Base-by-base conservation (phyloP, 2,329 filamentous ascomycete species). In the Alternaria hordeiaustralica region DNA sequence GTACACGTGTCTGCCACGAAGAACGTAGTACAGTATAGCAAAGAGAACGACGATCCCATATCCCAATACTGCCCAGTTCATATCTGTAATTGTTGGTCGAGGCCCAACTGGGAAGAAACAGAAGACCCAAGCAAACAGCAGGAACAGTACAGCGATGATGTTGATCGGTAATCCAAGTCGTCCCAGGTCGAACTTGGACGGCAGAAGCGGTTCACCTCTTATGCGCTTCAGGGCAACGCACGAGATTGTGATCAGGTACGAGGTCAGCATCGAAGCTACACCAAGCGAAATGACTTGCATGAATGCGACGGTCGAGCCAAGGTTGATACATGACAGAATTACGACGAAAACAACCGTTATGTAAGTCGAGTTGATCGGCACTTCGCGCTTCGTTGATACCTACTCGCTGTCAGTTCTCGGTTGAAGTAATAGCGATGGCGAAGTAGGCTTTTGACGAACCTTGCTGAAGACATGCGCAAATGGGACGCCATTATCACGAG, bases 61-160 rank as follows among this genome's bases (percentile, higher is more conserved):
- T 69, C 84, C 82, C 4, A 75, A 69, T 23, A 79, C 68, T 28
- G 76, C 78, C 82, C 82, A 85, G 60, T 85, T 84, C 82, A 85
- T 84, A 8, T 76, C 80, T 25, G 67, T 83, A 80, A 49, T 71
- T 67, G 58, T 79, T 77, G 70, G 84, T 81, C 75, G 83, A 1
- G 71, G 67, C 9, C 18, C 58, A 25, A 69, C 54, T 0, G 83
- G 82, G 51, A 84, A 84, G 58, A 84, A 84, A 1, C 75, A 72
- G 55, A 84, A 83, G 3, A 84, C 57, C 55, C 82, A 84, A 3
- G 81, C 62, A 0, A 82, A 78, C 2, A 79, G 28, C 7, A 84
- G 62, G 58, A 82, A 84, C 0, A 73, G 44, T 15, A 84, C 66
- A 2, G 81, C 72, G 18, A 78, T 71, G 12, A 81, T 68, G 56